Conservation (phyloP, 768 basidiomycete genomes). For the Sarcodon aspratus region DNA sequence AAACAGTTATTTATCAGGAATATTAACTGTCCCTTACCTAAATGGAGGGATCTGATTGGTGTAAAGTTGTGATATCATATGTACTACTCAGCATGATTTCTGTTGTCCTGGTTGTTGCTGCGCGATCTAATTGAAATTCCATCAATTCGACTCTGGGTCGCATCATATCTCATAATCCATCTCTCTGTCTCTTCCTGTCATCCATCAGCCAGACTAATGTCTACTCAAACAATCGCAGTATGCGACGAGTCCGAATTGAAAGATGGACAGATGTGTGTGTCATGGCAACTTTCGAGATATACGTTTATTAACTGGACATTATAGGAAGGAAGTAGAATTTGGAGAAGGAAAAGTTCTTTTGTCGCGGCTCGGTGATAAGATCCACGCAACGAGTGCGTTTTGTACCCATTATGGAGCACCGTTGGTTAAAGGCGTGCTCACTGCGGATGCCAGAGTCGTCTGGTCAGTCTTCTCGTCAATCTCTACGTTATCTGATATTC, state of each 20-base stretch:
- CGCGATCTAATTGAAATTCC: too few species aligned
- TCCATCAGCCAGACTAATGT: conserved; percentile 14
- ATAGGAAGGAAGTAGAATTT: conserved; percentile 77
- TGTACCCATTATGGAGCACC: conserved; percentile 94
- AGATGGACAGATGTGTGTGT: conserved; percentile 42
- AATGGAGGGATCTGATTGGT: too few species aligned
- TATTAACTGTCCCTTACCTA: too few species aligned
- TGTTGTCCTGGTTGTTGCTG: too few species aligned
- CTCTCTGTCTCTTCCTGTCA: not conserved
- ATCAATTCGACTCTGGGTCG: not conserved
- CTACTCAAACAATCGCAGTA: conserved; percentile 34
- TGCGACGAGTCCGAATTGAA: conserved; percentile 33
- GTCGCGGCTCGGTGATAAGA: conserved; percentile 61
- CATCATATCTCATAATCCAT: not conserved
- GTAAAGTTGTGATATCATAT: too few species aligned
- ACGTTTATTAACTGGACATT: not conserved
- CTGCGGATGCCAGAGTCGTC: conserved; percentile 67
- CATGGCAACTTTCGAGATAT: not conserved
- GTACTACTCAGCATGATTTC: too few species aligned
- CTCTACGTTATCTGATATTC: not conserved
- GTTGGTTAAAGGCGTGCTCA: conserved; percentile 70
- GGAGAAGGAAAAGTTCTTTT: conserved; percentile 66
- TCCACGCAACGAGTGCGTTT: conserved; percentile 72
- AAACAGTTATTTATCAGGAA: too few species aligned
- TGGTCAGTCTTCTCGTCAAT: conserved; percentile 37